These are phyloP conservation scores for Pythium sp. DNA, from an alignment of 352 stramenopile genomes.

Conservation along the genomic window DNA sequence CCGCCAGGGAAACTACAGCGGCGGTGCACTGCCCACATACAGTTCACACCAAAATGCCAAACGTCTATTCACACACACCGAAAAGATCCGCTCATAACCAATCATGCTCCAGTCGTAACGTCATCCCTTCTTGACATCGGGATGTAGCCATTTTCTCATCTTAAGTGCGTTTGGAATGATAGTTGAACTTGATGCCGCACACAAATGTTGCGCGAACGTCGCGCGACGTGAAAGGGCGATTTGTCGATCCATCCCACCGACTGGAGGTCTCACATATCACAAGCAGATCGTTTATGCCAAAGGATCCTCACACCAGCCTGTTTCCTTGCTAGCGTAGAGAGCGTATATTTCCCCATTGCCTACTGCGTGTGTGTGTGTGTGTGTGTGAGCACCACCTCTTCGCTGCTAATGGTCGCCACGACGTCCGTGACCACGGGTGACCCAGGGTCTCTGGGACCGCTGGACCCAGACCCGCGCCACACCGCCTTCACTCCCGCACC, in stretches of 20 bases:
- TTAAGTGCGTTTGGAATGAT: neutral
- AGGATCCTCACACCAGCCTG: neutral
- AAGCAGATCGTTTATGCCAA: neutral
- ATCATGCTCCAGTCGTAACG: no score
- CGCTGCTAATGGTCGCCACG: slow-evolving; percentile 4
- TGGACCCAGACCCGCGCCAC: neutral
- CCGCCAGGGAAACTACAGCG: no score
- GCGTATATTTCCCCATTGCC: neutral
- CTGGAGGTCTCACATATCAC: neutral
- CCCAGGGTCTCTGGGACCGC: neutral
- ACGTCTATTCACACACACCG: no score
- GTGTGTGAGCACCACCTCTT: neutral
- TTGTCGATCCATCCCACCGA: neutral
- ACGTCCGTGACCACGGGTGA: slow-evolving; percentile 1
- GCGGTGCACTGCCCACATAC: no score
- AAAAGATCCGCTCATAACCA: no score
- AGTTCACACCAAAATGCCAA: no score
- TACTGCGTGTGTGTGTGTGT: neutral
- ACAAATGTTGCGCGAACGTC: slow-evolving; percentile 6
- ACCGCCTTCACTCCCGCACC: neutral
- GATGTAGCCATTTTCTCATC: neutral
- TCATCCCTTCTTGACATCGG: no score
- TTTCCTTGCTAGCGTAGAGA: neutral
- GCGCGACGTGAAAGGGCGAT: neutral
- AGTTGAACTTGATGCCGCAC: neutral